Conservation (phyloP, 208 protist genomes). For the Acanthamoeba triangularis region DNA sequence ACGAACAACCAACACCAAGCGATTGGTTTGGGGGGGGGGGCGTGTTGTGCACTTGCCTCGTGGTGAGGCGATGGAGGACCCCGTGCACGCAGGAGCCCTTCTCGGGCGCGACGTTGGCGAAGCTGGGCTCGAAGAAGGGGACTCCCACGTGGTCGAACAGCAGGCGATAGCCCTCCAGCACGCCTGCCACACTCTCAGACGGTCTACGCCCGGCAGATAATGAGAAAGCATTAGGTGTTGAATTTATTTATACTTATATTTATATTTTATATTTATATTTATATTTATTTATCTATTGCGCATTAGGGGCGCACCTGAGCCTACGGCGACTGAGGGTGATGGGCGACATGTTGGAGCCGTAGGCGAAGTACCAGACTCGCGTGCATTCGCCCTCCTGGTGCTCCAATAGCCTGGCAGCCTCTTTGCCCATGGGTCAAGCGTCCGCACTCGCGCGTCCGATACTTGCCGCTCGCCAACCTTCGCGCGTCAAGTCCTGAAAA, state of each 20-base stretch:
- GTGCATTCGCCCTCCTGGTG: too few species aligned
- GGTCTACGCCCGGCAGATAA: background rate
- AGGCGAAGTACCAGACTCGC: slow-evolving; percentile 38
- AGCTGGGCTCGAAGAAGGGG: slow-evolving; percentile 21
- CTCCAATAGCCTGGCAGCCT: too few species aligned
- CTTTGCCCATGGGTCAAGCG: too few species aligned
- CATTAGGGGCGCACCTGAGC: background rate
- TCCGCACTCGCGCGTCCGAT: too few species aligned
- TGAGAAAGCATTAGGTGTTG: background rate
- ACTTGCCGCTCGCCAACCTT: too few species aligned
- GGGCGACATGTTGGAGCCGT: slow-evolving; percentile 35
- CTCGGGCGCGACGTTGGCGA: background rate
- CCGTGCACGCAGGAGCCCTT: slow-evolving; percentile 22
- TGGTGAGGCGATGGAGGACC: background rate
- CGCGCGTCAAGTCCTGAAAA: too few species aligned
- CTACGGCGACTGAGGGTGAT: background rate
- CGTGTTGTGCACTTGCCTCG: background rate
- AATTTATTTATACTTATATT: background rate
- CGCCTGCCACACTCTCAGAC: background rate
- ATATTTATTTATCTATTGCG: background rate
- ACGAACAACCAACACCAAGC: background rate
- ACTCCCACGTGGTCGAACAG: background rate
- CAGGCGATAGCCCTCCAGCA: background rate
- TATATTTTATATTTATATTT: too few species aligned
- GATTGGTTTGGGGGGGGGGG: background rate